Percentiles rank a stretch among this genome's conserved stretches.
These are phyloP conservation scores for Phytophthora quininea DNA, from an alignment of 352 stramenopile species.

Conservation along the genomic window DNA sequence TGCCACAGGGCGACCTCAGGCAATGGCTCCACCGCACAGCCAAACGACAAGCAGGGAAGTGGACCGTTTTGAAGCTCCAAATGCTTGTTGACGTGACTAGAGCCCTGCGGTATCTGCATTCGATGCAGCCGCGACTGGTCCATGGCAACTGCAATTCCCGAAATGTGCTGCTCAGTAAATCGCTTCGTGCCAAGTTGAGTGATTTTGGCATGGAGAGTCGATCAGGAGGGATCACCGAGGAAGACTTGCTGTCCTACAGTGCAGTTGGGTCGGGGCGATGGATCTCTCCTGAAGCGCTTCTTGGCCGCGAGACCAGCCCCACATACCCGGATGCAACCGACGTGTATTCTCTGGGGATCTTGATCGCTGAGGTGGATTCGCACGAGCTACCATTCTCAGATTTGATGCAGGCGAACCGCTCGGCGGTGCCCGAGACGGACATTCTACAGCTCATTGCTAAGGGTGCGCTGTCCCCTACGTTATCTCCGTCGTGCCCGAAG, in stretches of 20 bases:
- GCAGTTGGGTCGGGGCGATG: constrained; percentile 67
- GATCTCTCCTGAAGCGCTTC: constrained; percentile 72
- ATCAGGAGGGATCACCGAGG: constrained; percentile 60
- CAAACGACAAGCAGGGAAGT: constrained; percentile 46
- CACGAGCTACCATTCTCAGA: constrained; percentile 76
- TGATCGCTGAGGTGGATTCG: constrained; percentile 75
- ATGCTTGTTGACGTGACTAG: constrained; percentile 70
- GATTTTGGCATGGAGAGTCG: constrained; percentile 62
- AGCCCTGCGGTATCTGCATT: constrained; percentile 72
- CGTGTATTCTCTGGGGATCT: constrained; percentile 73
- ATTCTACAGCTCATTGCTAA: constrained; percentile 74
- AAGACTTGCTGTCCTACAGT: constrained; percentile 68
- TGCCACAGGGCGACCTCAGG: constrained; percentile 68
- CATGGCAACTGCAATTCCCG: constrained; percentile 75
- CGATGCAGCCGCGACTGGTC: constrained; percentile 56
- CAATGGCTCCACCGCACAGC: constrained; percentile 69
- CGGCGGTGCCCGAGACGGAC: constrained; percentile 60
- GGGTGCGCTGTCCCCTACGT: constrained; percentile 57
- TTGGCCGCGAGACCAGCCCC: constrained; percentile 53
- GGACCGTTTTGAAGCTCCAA: constrained; percentile 58
- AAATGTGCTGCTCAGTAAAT: constrained; percentile 64
- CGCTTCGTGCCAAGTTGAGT: constrained; percentile 67
- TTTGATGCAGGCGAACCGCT: constrained; percentile 64
- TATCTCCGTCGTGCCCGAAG: constrained; percentile 56
- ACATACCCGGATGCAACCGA: constrained; percentile 58